These are phyloP conservation scores for Salvia sclarea DNA, from an alignment of 305 asterid species.

Conservation along the genomic window DNA sequence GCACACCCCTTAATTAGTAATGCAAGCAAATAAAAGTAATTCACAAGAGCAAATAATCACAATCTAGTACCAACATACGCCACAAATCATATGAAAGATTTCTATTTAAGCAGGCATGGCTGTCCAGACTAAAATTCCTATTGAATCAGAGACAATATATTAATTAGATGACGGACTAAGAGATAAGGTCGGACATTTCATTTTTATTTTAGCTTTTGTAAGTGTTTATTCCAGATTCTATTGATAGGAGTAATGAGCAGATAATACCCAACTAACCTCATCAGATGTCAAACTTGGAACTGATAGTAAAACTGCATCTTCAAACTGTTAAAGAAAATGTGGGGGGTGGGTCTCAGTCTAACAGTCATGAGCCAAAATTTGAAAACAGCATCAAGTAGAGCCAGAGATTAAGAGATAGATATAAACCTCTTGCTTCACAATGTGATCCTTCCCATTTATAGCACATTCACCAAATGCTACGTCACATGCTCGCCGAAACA, in stretches of 20 bases:
- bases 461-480: conserved; percentile 70
- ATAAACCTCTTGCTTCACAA: conserved; percentile 71
- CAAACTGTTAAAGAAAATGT: conserved; percentile 46
- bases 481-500: conserved; percentile 70
- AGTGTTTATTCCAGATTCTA: background rate
- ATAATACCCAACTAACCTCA: conserved; percentile 55
- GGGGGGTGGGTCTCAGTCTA: conserved; percentile 6
- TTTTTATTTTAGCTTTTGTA: background rate
- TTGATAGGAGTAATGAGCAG: background rate
- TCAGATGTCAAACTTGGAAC: conserved; percentile 50
- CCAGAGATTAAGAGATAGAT: conserved; percentile 15
- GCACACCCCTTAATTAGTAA: background rate
- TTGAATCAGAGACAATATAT: background rate
- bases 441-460: conserved; percentile 43
- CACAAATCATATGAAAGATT: background rate
- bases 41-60: background rate
- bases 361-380: background rate
- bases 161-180: background rate
- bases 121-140: background rate
- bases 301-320: conserved; percentile 49
- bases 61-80: background rate
- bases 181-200: background rate
- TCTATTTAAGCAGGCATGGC: background rate
- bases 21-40: background rate
- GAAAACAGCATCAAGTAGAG: background rate